phyloP scores from a whole-genome alignment of 495 filamentous ascomycete genomes.

The Staphylotrichum longicolle region DNA sequence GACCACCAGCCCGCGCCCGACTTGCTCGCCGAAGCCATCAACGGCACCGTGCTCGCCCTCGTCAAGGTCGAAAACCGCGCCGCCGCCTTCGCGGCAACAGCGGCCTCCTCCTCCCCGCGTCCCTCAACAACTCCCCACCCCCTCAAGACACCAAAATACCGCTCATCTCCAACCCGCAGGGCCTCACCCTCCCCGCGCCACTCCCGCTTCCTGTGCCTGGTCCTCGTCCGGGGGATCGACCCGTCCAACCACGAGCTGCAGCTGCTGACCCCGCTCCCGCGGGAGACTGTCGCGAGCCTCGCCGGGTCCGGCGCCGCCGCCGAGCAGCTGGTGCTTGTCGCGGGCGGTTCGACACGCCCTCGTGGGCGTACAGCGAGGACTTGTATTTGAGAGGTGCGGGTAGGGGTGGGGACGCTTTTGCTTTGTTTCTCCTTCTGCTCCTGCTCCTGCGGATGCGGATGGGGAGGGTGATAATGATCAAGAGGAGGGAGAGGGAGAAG shows the following conservation, averaged over 20 bases:
- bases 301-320: constrained; percentile 28
- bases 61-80: constrained; percentile 37
- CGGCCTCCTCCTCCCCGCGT: neutral
- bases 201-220: constrained; percentile 49
- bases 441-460: constrained; percentile 10
- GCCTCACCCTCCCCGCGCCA: constrained; percentile 45
- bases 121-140: neutral
- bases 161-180: constrained; percentile 41
- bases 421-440: neutral
- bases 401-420: neutral
- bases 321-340: constrained; percentile 49
- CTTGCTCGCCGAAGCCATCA: constrained; percentile 44
- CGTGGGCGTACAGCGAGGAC: constrained; percentile 58
- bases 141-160: constrained; percentile 21
- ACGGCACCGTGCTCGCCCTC: constrained; percentile 44
- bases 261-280: constrained; percentile 50
- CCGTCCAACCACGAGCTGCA: constrained; percentile 44
- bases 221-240: constrained; percentile 56
- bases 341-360: constrained; percentile 56
- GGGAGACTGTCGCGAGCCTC: neutral
- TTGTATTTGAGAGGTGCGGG: constrained; percentile 29
- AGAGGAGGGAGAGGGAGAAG: constrained; percentile 17
- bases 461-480: constrained; percentile 17
- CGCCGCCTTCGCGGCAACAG: constrained; percentile 20
- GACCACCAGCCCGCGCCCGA: constrained; percentile 43